phyloP scores from a whole-genome alignment of 2,329 filamentous ascomycete species.

The Arachnopeziza araneosa region DNA sequence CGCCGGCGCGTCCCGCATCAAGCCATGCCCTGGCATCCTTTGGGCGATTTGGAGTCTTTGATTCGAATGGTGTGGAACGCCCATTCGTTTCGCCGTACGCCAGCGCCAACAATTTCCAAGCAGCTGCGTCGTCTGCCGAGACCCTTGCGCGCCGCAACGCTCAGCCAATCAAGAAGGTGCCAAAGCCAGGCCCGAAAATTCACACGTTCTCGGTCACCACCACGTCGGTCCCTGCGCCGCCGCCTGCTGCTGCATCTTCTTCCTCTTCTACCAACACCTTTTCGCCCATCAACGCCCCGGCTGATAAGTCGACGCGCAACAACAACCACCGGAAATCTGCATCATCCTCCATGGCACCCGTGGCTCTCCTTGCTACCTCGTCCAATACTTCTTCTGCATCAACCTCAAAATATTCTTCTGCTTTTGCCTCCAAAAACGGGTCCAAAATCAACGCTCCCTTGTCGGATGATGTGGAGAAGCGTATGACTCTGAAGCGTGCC shows the following conservation, averaged over 20 bases:
- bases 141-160: conserved; percentile 19
- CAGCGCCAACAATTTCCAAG: conserved; percentile 21
- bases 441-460: background rate
- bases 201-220: conserved; percentile 8
- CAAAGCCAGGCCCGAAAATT: conserved; percentile 18
- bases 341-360: conserved; percentile 13
- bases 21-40: conserved; percentile 8
- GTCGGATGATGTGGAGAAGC: background rate
- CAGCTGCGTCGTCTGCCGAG: conserved; percentile 23
- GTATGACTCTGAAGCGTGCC: conserved; percentile 21
- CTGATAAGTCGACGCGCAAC: conserved; percentile 9
- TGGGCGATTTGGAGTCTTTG: conserved; percentile 3
- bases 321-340: conserved; percentile 1
- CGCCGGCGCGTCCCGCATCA: background rate
- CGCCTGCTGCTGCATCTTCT: conserved; percentile 7
- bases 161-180: conserved; percentile 24
- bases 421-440: background rate
- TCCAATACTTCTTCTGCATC: conserved; percentile 8
- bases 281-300: background rate
- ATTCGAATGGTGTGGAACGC: conserved; percentile 3
- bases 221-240: conserved; percentile 8
- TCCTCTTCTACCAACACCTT: conserved; percentile 8
- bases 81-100: conserved; percentile 18
- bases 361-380: conserved; percentile 9
- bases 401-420: background rate